Conservation (phyloP, 164 flowering plant genomes). For the Umbellularia californica region DNA sequence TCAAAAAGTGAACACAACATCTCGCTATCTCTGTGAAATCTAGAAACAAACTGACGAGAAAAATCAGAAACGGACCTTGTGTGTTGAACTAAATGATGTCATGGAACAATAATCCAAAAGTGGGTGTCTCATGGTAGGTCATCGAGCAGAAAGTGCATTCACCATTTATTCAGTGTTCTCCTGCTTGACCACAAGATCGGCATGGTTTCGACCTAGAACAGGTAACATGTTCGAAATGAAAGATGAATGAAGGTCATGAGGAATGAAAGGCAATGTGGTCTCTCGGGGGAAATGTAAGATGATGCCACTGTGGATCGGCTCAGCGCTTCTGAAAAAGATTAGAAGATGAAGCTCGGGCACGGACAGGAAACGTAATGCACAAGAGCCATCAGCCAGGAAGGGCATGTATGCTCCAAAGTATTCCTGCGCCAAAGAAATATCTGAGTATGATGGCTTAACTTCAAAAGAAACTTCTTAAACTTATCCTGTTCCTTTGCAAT, state of each 20-base stretch:
- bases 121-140: slow-evolving; percentile 70
- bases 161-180: slow-evolving; percentile 42
- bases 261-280: slow-evolving; percentile 52
- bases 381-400: slow-evolving; percentile 57
- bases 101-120: slow-evolving; percentile 73
- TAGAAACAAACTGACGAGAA: slow-evolving; percentile 53
- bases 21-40: slow-evolving; percentile 41
- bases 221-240: slow-evolving; percentile 42
- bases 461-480: slow-evolving; percentile 26
- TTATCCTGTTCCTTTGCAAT: slow-evolving; percentile 19
- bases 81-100: slow-evolving; percentile 68
- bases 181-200: slow-evolving; percentile 40
- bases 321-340: slow-evolving; percentile 56
- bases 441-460: slow-evolving; percentile 70
- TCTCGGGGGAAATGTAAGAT: slow-evolving; percentile 41
- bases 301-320: slow-evolving; percentile 65
- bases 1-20: slow-evolving; percentile 26
- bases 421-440: slow-evolving; percentile 96
- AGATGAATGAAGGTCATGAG: slow-evolving; percentile 49
- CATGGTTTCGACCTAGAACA: slow-evolving; percentile 37
- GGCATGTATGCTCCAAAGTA: slow-evolving; percentile 56
- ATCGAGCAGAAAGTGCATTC: slow-evolving; percentile 52
- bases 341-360: slow-evolving; percentile 59
- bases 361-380: slow-evolving; percentile 55
- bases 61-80: slow-evolving; percentile 88